Evolutionary conservation across 805 yeast genomes (phyloP), one percentile per base, ranked within the genome.

Genomic region (Myxozyma monticola): DNA sequence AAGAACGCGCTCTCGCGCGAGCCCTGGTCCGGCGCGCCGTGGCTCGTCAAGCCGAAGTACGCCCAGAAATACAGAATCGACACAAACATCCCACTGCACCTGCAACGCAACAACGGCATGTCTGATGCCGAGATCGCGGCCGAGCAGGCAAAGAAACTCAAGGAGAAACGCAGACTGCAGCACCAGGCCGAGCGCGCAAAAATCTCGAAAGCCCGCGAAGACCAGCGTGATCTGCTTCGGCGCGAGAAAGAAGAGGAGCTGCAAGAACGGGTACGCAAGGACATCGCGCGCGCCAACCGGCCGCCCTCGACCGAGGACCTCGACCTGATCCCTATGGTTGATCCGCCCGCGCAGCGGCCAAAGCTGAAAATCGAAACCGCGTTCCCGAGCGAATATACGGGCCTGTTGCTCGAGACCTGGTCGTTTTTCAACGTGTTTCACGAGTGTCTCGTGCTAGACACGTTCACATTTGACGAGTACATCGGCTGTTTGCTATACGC

Each of bases 21-120:
- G 1, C 77, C 84, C 47, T 87, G 85, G 74, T 74, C 83, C 37
- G 97, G 98, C 2, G 91, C 97, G 2, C 98, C 98, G 2, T 93
- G 98, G 98, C 81, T 91, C 18, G 93, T 93, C 14, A 85, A 84
- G 64, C 81, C 79, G 22, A 82, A 83, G 58, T 88, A 79, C 66
- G 93, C 93, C 0, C 74, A 73, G 48, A 76, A 76, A 60, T 88
- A 83, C 65, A 71, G 86, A 57, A 85, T 88, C 17, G 69, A 68
- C 35, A 64, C 65, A 34, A 48, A 30, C 21, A 49, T 67, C 15
- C 71, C 71, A 0, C 46, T 44, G 12, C 60, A 65, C 37, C 48
- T 65, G 30, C 55, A 52, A 18, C 36, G 48, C 26, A 45, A 60
- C 20, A 49, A 37, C 15, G 52, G 57, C 17, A 28, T 50, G 28